Evolutionary conservation across 257 asterid genomes (phyloP), one percentile per base, ranked within the genome.

Genomic region (Parsonsia alboflavescens): DNA sequence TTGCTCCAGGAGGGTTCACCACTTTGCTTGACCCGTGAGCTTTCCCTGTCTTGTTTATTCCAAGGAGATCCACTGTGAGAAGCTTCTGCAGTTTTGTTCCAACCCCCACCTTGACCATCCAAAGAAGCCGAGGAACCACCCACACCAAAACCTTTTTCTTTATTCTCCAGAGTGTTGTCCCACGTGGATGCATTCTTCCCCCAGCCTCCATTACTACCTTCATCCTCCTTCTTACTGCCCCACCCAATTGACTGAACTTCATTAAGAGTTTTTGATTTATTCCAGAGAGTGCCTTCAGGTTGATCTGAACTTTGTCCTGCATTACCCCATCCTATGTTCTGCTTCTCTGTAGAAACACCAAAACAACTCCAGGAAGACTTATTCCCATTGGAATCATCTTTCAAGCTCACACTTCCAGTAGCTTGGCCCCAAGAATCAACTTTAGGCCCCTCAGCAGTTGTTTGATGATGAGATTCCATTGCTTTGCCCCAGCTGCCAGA

Each of bases 351-450:
- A 70, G 85, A 71, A 77, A 50, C 84, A 80, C 84, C 89, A 68
- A 83, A 59, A 74, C 75, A 73, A 63, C 82, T 85, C 87, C 91
- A 90, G 74, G 79, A 82, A 50, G 82, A 75, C 58, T 81, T 80
- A 80, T 77, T 79, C 75, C 78, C 84, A 75, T 86, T 73, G 68
- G 80, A 72, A 83, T 77, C 90, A 79, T 75, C 84, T 45, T 72
- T 79, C 24, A 59, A 61, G 80, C 75, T 76, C 86, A 76, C 74
- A 68, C 80, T 79, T 54, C 78, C 84, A 5, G 83, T 84, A 73
- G 90, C 87, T 83, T 30, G 81, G 45, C 93, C 89, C 96, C 96
- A 86, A 73, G 86, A 77, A 80, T 78, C 86, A 16, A 39, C 54
- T 39, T 24, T 59, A 62, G 10, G 30, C 75, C 76, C 80, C 76